Evolutionary conservation across 2,329 filamentous ascomycete genomes (phyloP), one percentile per base, ranked within the genome.

Genomic region (Chaetomium olivaceum): DNA sequence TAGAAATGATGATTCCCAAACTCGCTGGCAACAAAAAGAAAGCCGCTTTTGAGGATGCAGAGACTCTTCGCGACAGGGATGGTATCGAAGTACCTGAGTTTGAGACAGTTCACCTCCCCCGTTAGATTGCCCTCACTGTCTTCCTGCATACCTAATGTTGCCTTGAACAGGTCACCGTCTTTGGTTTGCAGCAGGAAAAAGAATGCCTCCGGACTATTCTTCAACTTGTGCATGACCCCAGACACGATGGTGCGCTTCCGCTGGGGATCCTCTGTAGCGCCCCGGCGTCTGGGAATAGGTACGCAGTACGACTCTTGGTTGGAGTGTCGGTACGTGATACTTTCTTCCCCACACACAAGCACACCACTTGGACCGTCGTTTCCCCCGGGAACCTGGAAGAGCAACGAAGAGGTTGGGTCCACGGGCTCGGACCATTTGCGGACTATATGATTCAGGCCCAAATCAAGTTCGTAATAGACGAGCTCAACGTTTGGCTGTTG

Each of bases 31-130:
- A 94, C 90, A 74, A 95, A 99, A 14, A 99, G 84, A 75, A 97
- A 99, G 31, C 95, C 96, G 70, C 93, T 97, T 79, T 97, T 97
- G 70, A 99, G 79, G 71, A 99, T 97, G 76, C 93, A 92, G 54
- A 99, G 85, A 74, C 87, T 96, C 0, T 91, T 89, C 0, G 93
- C 92, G 43, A 96, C 83, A 0, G 96, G 94, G 3, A 97, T 90
- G 0, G 95, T 99, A 73, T 99, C 95, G 73, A 98, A 99, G 78
- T 98, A 99, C 77, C 97, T 97, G 79, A 99, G 91, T 77, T 92
- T 95, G 65, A 99, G 81, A 66, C 89, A 85, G 72, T 86, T 86
- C 1, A 98, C 93, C 74, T 95, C 91, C 36, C 91, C 90, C 0
- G 91, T 94, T 0, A 89, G 82, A 66, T 92, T 89, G 14, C 90